Evolutionary conservation across 257 asterid species (phyloP), one percentile per base, ranked within the genome.

Genomic region (Penstemon newberryi): DNA sequence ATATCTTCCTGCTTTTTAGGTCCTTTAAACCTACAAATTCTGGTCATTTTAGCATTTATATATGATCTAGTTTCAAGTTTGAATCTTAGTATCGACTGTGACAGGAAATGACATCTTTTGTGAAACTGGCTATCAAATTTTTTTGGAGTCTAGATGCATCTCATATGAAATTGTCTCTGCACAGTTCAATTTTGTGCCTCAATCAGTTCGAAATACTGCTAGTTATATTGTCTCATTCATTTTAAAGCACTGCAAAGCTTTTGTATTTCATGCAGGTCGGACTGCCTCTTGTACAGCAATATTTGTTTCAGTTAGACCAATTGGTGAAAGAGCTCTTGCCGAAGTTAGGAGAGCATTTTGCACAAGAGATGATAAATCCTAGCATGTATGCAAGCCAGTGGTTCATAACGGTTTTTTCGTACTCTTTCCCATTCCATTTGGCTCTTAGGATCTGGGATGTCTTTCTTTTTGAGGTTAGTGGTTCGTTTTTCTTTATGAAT

Each of bases 331-430:
- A 76, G 59, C 83, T 79, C 44, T 54, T 94, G 76, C 99, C 99
- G 5, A 87, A 83, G 83, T 79, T 94, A 82, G 97, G 96, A 53
- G 95, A 83, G 60, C 96, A 94, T 86, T 94, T 94, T 78, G 58
- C 83, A 66, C 85, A 79, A 67, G 99, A 94, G 83, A 81, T 84
- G 96, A 94, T 94, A 77, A 89, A 89, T 77, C 99, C 99, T 18
- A 91, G 99, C 88, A 94, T 94, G 99, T 94, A 91, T 47, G 97
- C 96, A 56, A 94, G 99, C 86, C 99, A 94, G 80, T 94, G 99
- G 99, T 94, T 94, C 87, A 94, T 94, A 47, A 94, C 99, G 4
- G 96, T 94, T 54, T 94, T 91, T 80, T 85, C 99, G 11, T 94
- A 87, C 80, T 88, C 99, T 4, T 94, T 94, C 70, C 99, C 99